Base-by-base conservation (phyloP, 805 yeast species). In the Yamadazyma insecticola region DNA sequence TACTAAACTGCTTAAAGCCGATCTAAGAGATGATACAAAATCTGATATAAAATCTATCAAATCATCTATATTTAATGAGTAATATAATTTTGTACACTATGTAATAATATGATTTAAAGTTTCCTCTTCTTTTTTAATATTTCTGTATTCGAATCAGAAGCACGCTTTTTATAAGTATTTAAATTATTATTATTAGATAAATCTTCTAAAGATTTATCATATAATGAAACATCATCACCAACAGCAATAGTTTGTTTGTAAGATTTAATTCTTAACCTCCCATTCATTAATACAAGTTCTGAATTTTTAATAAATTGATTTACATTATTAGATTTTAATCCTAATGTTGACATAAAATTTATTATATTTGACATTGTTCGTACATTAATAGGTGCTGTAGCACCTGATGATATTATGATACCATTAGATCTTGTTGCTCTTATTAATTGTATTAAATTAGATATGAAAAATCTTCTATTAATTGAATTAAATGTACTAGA, bases 401-500 rank as follows among this genome's bases (percentile, higher is more conserved):
- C 85, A 2, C 96, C 97, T 47, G 90, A 76, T 9, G 90, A 75
- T 4, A 87, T 65, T 2, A 92, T 68, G 12, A 92, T 50, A 0
- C 97, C 97, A 25, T 87, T 71, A 12, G 77, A 72, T 43, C 98
- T 67, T 0, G 95, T 73, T 9, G 95, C 86, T 40, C 98, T 61
- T 8, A 87, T 70, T 11, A 92, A 70, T 45, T 84, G 79, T 34
- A 83, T 68, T 2, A 79, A 74, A 51, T 87, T 89, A 20, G 78
- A 68, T 23, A 89, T 77, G 39, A 83, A 76, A 32, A 74, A 75
- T 24, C 79, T 68, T 40, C 90, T 67, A 35, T 41, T 52, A 22
- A 47, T 33, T 7, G 42, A 44, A 20, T 30, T 33, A n/a, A 45
- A 27, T 5, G 46, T 17, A 8, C 57, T 70, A 4, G 61, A 56